These are phyloP conservation scores for Daldinia concentrica DNA, from an alignment of 495 filamentous ascomycete species.

Conservation along the genomic window DNA sequence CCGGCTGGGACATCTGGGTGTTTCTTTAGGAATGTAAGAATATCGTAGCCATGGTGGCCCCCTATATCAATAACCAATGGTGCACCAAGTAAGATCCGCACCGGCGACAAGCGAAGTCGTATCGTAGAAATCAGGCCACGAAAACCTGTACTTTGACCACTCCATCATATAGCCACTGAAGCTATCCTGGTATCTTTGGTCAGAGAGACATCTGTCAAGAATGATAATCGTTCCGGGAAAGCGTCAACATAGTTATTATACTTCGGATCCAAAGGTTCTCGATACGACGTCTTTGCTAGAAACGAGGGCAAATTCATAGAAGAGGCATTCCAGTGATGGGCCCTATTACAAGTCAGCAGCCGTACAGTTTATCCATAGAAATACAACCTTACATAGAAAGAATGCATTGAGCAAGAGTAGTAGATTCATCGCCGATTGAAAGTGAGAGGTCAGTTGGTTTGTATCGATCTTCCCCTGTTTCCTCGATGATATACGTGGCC, in stretches of 20 bases:
- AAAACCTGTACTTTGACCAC: conserved; percentile 33
- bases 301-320: conserved; percentile 31
- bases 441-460: conserved; percentile 34
- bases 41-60: conserved; percentile 54
- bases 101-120: conserved; percentile 35
- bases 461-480: conserved; percentile 41
- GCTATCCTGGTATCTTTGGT: conserved; percentile 25
- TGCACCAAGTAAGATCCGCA: conserved; percentile 29
- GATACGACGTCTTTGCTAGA: conserved; percentile 38
- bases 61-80: conserved; percentile 56
- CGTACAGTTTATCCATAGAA: neutral
- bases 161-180: conserved; percentile 32
- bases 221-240: conserved; percentile 29
- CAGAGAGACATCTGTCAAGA: conserved; percentile 34
- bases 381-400: conserved; percentile 14
- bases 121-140: conserved; percentile 45
- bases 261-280: conserved; percentile 34
- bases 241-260: conserved; percentile 31
- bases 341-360: conserved; percentile 21
- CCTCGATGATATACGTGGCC: conserved; percentile 36
- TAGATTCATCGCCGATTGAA: conserved; percentile 28
- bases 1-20: conserved; percentile 47
- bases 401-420: conserved; percentile 2
- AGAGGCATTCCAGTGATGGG: conserved; percentile 26
- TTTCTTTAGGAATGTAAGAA: conserved; percentile 45